phyloP scores from a whole-genome alignment of 2,329 filamentous ascomycete genomes.

The Sphaerostilbella broomeana region DNA sequence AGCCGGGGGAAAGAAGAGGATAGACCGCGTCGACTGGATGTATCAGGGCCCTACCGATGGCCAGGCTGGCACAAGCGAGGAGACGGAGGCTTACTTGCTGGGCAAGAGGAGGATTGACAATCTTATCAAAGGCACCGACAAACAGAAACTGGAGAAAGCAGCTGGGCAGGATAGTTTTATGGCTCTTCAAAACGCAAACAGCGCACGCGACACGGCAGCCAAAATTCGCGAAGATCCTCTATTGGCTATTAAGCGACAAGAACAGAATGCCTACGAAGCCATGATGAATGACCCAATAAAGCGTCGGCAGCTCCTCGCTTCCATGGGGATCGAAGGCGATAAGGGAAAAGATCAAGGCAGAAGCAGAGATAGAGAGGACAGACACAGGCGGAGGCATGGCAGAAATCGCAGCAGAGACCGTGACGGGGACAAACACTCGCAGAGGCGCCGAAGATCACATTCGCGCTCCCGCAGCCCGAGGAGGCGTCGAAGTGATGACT shows the following conservation, averaged over 20 bases:
- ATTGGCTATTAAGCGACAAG: slow-evolving; percentile 86
- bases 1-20: slow-evolving; percentile 71
- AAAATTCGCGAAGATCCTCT: slow-evolving; percentile 91
- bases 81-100: slow-evolving; percentile 87
- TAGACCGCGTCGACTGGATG: slow-evolving; percentile 95
- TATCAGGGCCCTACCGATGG: slow-evolving; percentile 81
- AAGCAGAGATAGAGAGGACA: slow-evolving; percentile 15
- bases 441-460: slow-evolving; percentile 37
- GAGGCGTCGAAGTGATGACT: slow-evolving; percentile 21
- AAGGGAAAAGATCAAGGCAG: slow-evolving; percentile 29
- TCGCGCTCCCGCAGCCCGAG: slow-evolving; percentile 41
- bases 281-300: slow-evolving; percentile 73
- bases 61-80: slow-evolving; percentile 70
- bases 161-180: slow-evolving; percentile 54
- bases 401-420: slow-evolving; percentile 37
- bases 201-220: slow-evolving; percentile 67
- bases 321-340: slow-evolving; percentile 51
- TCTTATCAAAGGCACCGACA: slow-evolving; percentile 69
- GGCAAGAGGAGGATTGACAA: slow-evolving; percentile 90
- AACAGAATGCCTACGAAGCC: slow-evolving; percentile 71
- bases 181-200: slow-evolving; percentile 63
- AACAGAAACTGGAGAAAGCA: slow-evolving; percentile 73
- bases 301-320: slow-evolving; percentile 59
- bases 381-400: slow-evolving; percentile 38
- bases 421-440: slow-evolving; percentile 24